Evolutionary conservation across 495 filamentous ascomycete species (phyloP).

Genomic region (Ramalina peruviana): DNA sequence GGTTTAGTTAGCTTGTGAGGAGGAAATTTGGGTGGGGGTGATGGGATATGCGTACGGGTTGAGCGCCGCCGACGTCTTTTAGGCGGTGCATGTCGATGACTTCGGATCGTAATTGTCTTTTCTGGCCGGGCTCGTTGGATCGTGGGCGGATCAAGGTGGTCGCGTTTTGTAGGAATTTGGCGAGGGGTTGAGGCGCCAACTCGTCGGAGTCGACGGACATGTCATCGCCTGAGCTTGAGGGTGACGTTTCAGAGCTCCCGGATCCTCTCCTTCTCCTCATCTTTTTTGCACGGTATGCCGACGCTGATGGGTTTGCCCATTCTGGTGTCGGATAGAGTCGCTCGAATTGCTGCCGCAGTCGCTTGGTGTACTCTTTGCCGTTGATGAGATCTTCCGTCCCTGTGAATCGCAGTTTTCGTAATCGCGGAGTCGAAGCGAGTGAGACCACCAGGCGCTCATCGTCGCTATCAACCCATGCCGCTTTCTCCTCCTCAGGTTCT

Average conservation of each 20-base stretch:
- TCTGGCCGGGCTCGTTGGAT: conserved; percentile 24
- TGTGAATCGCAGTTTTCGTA: conserved; percentile 66
- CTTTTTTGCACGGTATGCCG: conserved; percentile 26
- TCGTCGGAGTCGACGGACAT: conserved; percentile 40
- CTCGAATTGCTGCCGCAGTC: conserved; percentile 70
- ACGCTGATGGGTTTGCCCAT: conserved; percentile 49
- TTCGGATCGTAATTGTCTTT: conserved; percentile 63
- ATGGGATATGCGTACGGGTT: conserved; percentile 35
- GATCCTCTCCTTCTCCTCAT: conserved; percentile 36
- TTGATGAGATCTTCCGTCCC: conserved; percentile 76
- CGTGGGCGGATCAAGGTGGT: conserved; percentile 37
- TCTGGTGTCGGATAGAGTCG: conserved; percentile 65
- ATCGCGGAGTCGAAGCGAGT: conserved; percentile 51
- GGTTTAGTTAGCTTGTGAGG: conserved; percentile 35
- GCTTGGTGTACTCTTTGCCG: conserved; percentile 69
- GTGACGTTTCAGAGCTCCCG: conserved; percentile 31
- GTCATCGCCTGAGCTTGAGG: conserved; percentile 42
- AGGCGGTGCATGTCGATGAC: conserved; percentile 69
- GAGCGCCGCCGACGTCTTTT: conserved; percentile 46
- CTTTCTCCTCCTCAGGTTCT: conserved; percentile 22
- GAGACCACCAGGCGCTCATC: conserved; percentile 80
- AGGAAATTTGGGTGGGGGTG: neutral
- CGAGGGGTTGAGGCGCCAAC: conserved; percentile 58
- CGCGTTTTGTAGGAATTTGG: conserved; percentile 60
- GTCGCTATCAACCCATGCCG: conserved; percentile 91